A percentile compares a stretch with the other conserved stretches of the same genome.
Conservation (phyloP, 805 yeast species). For the Candida ovalis region DNA sequence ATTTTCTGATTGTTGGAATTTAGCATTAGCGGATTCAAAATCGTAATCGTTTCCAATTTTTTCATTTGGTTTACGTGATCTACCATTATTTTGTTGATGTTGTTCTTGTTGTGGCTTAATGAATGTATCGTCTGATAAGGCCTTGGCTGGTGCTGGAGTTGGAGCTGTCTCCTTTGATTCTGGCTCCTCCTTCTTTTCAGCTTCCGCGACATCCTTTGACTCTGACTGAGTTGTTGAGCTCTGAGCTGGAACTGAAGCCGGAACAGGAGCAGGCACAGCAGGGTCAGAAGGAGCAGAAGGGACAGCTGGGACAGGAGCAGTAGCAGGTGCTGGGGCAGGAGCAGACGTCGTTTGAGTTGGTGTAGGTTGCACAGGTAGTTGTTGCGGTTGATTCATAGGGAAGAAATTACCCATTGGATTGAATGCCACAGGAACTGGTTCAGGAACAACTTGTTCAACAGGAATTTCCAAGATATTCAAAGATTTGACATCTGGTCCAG, state of each 20-base stretch:
- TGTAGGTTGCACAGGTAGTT: constrained; percentile 19
- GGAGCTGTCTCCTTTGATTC: not conserved
- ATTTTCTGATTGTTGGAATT: constrained; percentile 50
- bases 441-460: constrained; percentile 60
- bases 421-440: constrained; percentile 34
- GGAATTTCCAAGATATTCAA: constrained; percentile 76
- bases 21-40: constrained; percentile 70
- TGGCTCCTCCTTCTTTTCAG: not conserved
- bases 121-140: constrained; percentile 1
- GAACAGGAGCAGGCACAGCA: constrained; percentile 10
- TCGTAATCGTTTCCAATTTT: constrained; percentile 56
- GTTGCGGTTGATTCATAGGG: constrained; percentile 19
- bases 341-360: constrained; percentile 16
- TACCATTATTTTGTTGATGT: not conserved
- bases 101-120: not conserved
- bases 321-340: constrained; percentile 17
- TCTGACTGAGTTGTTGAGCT: not conserved
- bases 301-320: not conserved
- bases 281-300: constrained; percentile 7
- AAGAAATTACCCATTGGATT: constrained; percentile 17
- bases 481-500: constrained; percentile 91
- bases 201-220: not conserved
- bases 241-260: constrained; percentile 8
- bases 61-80: not conserved
- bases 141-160: not conserved